These are phyloP conservation scores for Mortierella sp. DNA, from an alignment of 371 early-diverging fungal species.

Conservation along the genomic window DNA sequence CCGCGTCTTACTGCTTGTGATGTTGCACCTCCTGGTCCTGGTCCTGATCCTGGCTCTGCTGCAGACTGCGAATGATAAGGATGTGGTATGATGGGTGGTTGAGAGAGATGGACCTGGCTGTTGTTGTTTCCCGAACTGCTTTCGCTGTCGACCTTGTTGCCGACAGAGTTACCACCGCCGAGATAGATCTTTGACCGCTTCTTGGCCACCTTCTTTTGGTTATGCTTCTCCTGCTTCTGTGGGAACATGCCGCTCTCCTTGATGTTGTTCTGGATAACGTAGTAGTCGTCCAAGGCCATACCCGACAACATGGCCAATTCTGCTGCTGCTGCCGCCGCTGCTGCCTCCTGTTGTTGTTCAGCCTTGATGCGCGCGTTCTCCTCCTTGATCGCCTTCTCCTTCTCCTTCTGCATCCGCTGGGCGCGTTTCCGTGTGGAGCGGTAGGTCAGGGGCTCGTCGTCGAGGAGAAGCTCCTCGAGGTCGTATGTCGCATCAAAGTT, in stretches of 20 bases:
- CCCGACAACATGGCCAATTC: constrained; percentile 40
- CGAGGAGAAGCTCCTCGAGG: constrained; percentile 93
- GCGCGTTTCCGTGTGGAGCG: constrained; percentile 51
- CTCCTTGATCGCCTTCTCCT: constrained; percentile 46
- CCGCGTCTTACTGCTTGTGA: constrained; percentile 2
- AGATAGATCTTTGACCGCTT: constrained; percentile 35
- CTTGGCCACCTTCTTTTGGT: constrained; percentile 20
- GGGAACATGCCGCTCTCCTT: neutral
- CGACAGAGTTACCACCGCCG: constrained; percentile 5
- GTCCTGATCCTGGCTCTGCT: neutral
- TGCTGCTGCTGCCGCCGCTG: constrained; percentile 40
- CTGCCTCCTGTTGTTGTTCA: constrained; percentile 22
- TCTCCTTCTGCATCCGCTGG: constrained; percentile 49
- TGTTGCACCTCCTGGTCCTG: constrained; percentile 27
- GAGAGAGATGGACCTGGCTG: constrained; percentile 40
- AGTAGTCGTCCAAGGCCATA: constrained; percentile 20
- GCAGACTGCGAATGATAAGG: neutral
- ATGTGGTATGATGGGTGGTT: constrained; percentile 8
- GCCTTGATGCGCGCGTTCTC: constrained; percentile 44
- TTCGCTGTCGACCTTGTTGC: constrained; percentile 35
- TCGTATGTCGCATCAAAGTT: constrained; percentile 98
- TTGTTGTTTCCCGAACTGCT: constrained; percentile 47
- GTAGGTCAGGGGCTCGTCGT: constrained; percentile 90
- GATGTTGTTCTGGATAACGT: constrained; percentile 4
- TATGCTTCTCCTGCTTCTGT: constrained; percentile 7